A percentile compares a stretch with the other conserved stretches of the same genome.
phyloP scores from a whole-genome alignment of 2,329 filamentous ascomycete species.

The Sporothrix phasma region DNA sequence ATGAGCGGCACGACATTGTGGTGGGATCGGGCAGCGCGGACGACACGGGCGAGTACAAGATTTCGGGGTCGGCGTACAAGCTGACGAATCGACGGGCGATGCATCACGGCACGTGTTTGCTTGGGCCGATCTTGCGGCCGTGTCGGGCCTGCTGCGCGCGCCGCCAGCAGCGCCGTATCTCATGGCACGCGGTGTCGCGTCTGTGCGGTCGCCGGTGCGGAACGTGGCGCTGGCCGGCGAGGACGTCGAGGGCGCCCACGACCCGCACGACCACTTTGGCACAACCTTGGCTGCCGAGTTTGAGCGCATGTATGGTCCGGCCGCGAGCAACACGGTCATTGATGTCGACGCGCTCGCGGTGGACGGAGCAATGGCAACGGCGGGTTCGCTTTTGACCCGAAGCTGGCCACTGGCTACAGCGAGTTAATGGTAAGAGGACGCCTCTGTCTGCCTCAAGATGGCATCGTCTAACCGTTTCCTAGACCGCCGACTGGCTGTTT shows the following conservation, averaged over 20 bases:
- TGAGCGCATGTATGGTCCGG: slow-evolving; percentile 49
- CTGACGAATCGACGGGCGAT: slow-evolving; percentile 67
- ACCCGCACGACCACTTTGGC: slow-evolving; percentile 32
- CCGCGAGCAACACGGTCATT: slow-evolving; percentile 26
- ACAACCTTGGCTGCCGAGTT: slow-evolving; percentile 57
- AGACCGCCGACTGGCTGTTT: slow-evolving; percentile 67
- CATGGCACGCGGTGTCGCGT: slow-evolving; percentile 77
- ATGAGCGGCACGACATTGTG: slow-evolving; percentile 88
- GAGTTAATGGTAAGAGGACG: slow-evolving; percentile 36
- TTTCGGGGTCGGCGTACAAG: slow-evolving; percentile 94
- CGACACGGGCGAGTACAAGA: slow-evolving; percentile 41
- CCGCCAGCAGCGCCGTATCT: slow-evolving; percentile 62
- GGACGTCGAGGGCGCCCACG: background rate
- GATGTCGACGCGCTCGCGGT: slow-evolving; percentile 41
- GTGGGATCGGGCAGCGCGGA: slow-evolving; percentile 31
- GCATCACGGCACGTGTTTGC: slow-evolving; percentile 86
- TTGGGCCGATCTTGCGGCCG: slow-evolving; percentile 63
- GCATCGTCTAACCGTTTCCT: background rate
- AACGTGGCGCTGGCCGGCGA: slow-evolving; percentile 46
- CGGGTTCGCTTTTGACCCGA: slow-evolving; percentile 29
- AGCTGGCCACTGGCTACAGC: slow-evolving; percentile 43
- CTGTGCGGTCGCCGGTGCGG: slow-evolving; percentile 72
- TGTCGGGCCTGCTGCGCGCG: slow-evolving; percentile 64
- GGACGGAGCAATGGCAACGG: slow-evolving; percentile 34
- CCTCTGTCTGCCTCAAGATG: background rate